Evolutionary conservation across 768 basidiomycete species (phyloP), one percentile per base, ranked within the genome.

Genomic region (Hygrophorus russula): DNA sequence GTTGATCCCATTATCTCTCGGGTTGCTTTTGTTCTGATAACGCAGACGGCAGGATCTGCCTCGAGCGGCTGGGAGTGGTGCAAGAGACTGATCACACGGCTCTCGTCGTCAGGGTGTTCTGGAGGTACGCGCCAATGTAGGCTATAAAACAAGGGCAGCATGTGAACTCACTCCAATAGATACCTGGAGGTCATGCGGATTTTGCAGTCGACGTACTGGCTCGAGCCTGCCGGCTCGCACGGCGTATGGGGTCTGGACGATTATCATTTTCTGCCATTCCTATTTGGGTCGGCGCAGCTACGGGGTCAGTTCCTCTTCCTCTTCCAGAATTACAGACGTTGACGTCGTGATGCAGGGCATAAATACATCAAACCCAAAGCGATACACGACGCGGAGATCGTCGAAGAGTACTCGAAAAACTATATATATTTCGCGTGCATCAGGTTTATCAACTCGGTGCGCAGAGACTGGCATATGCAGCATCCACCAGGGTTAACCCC

Each of bases 341-440:
- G 3, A 18, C n/a, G 7, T 11, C n/a, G 24, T 24, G 9, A 20
- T 8, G 1, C 43, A 87, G 86, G 80, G 3, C 92, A 97, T 61
- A 92, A 87, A 54, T 82, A 90, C 57, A 80, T 97, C 39, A 71
- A 78, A 11, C 94, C 94, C 2, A 93, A 88, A 61, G 80, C 89
- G 3, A 96, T 98, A 11, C 94, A 97, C 50, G 85, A 96, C 54
- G 59, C 70, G 0, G 94, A 99, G 34, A 74, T 97, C 9, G 78
- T 97, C 11, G 91, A 96, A 39, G 91, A 96, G 57, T 93, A 88
- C 55, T 73, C 83, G 0, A 82, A 82, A 47, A 74, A 92, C 44
- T 99, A 97, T 68, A 97, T 99, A 70, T 99, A 99, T 59, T 82
- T 97, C 54, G 83, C 90, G 0, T 97, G 93, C 62, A 93, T 99